Conservation (phyloP, 2,329 filamentous ascomycete genomes). For the Venturia effusa region DNA sequence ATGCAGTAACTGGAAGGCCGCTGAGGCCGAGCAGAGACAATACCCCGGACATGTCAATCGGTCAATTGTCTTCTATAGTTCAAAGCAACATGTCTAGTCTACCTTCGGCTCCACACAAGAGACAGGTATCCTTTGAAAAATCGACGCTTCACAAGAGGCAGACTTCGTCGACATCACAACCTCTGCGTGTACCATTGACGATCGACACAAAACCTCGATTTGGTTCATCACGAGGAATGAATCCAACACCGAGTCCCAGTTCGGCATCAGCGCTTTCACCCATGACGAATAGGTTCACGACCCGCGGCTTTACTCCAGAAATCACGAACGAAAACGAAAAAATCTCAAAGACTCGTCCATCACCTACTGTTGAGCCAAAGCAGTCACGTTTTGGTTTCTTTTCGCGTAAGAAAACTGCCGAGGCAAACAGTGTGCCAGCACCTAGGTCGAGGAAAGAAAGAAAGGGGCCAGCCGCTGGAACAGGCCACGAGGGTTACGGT, state of each 20-base stretch:
- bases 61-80: conserved; percentile 40
- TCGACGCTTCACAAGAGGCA: conserved; percentile 39
- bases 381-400: conserved; percentile 70
- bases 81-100: conserved; percentile 44
- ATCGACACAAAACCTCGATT: conserved; percentile 15
- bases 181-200: not conserved
- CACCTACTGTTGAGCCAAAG: conserved; percentile 47
- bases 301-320: conserved; percentile 30
- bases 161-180: conserved; percentile 33
- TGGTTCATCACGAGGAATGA: conserved; percentile 16
- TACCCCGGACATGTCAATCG: conserved; percentile 31
- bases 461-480: conserved; percentile 83
- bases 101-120: conserved; percentile 37
- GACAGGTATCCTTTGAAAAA: conserved; percentile 38
- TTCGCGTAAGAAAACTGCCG: conserved; percentile 57
- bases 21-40: conserved; percentile 36
- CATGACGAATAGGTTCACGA: conserved; percentile 15
- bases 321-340: conserved; percentile 24
- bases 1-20: conserved; percentile 32
- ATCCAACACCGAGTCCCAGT: conserved; percentile 27
- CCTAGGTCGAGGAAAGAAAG: conserved; percentile 49
- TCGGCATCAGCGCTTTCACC: conserved; percentile 19
- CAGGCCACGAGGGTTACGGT: conserved; percentile 81
- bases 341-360: conserved; percentile 21
- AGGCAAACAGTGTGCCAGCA: conserved; percentile 33